Evolutionary conservation across 139 green algal genomes (phyloP), one percentile per base, ranked within the genome.

Genomic region (Desmodesmus armatus): DNA sequence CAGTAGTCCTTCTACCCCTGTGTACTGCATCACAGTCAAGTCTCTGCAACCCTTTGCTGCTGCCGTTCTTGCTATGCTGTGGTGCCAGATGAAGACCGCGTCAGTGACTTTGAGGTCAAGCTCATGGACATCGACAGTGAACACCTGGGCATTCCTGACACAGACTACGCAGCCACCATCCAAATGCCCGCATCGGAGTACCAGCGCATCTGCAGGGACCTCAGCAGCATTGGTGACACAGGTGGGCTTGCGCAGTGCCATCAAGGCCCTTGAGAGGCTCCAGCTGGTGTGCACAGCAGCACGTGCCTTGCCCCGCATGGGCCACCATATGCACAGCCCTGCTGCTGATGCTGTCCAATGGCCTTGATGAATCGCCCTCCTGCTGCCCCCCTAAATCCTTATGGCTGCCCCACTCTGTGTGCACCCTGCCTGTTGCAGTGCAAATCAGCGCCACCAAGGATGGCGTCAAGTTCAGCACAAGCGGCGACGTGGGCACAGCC

Each of bases 81-180:
- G 31, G 39, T 13, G 71, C 89, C 91, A 80, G 67, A 89, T 80
- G 58, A 86, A 63, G 96, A 99, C 66, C 96, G 97, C 74, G 94
- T 99, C 40, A 94, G 90, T 2, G 97, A 99, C 86, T 99, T 99
- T 88, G 96, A 99, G 85, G 87, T 99, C 5, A 99, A 99, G 92
- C 92, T 99, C 13, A 99, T 99, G 98, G 96, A 98, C 79, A 99
- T 99, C 71, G 97, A 99, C 90, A 96, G 90, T 75, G 98, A 99
- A 91, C 96, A 99, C 88, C 88, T 99, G 67, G 96, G 96, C 78
- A 99, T 99, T 78, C 98, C 96, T 3, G 97, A 99, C 82, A 97
- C 93, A 51, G 93, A 96, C 41, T 99, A 98, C 88, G 88, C 90
- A 33, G 97, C 97, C 17, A 95, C 94, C 27, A 91, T 99, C 23